phyloP scores from a whole-genome alignment of 75 land plant species.

The Cryptomeria japonica region DNA sequence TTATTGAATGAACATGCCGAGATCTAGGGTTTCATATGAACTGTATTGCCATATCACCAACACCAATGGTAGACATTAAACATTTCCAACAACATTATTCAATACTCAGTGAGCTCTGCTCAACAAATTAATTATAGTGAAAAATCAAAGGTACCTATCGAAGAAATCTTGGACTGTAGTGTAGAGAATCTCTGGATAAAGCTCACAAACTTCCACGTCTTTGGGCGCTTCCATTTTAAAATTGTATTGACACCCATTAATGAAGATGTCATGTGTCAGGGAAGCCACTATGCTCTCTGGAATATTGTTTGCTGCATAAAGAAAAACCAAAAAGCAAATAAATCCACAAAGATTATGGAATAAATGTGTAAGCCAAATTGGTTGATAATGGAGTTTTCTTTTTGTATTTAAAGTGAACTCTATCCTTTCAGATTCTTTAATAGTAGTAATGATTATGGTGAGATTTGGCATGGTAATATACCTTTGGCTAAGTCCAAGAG shows the following conservation, averaged over 20 bases:
- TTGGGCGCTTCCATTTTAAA: slow-evolving; percentile 17
- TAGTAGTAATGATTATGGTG: too few relatives aligned
- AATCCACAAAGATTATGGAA: neutral
- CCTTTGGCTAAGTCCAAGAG: slow-evolving; percentile 22
- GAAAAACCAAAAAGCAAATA: neutral
- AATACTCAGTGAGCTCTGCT: too few relatives aligned
- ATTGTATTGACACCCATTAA: slow-evolving; percentile 17
- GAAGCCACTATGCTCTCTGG: slow-evolving; percentile 25
- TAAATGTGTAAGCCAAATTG: too few relatives aligned
- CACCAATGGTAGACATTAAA: too few relatives aligned
- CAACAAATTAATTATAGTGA: too few relatives aligned
- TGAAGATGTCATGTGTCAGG: slow-evolving; percentile 20
- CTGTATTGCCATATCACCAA: too few relatives aligned
- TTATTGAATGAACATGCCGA: too few relatives aligned
- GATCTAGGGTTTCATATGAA: too few relatives aligned
- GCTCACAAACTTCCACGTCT: slow-evolving; percentile 10
- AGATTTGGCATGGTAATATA: neutral
- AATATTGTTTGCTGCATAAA: neutral
- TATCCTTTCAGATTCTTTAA: too few relatives aligned
- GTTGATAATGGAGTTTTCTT: too few relatives aligned
- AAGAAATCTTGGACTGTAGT: neutral
- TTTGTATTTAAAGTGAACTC: too few relatives aligned
- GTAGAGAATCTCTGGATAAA: slow-evolving; percentile 20
- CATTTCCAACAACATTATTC: too few relatives aligned
- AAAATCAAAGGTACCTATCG: neutral